Conservation (phyloP, 345 rosid species). For the Populus davidiana region DNA sequence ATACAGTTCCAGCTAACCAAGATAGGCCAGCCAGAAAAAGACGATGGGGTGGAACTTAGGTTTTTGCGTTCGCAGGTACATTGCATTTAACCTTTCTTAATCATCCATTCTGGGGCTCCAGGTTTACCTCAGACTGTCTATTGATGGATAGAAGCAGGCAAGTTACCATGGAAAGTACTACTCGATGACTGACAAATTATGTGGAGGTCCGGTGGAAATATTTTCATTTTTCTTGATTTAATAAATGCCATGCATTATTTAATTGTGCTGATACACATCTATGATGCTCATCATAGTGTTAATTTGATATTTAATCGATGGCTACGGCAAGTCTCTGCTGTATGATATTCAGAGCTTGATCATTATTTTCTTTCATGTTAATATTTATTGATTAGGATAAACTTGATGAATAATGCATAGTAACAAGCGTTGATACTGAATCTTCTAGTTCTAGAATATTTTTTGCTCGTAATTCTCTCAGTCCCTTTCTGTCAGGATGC, state of each 20-base stretch:
- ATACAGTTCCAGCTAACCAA: conserved; percentile 29
- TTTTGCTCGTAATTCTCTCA: not conserved
- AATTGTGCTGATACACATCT: not conserved
- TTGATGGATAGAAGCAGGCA: not conserved
- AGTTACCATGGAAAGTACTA: not conserved
- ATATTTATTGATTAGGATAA: not conserved
- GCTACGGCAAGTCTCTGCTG: not conserved
- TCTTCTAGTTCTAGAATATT: too few species aligned
- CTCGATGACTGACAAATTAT: too few species aligned
- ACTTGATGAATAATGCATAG: not conserved
- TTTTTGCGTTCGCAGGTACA: not conserved
- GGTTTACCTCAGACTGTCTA: not conserved
- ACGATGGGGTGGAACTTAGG: conserved; percentile 48
- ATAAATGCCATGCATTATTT: not conserved
- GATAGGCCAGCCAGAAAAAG: conserved; percentile 55
- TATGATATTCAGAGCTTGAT: not conserved
- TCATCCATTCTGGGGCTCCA: not conserved
- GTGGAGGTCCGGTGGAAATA: not conserved
- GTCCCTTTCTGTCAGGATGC: not conserved
- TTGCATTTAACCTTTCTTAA: not conserved
- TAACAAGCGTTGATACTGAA: not conserved
- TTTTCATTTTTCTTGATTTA: not conserved
- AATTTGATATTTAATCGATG: not conserved
- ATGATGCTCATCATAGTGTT: not conserved
- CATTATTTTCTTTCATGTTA: not conserved